Base-by-base conservation (phyloP, 345 rosid genomes). In the Bruguiera sexangula region DNA sequence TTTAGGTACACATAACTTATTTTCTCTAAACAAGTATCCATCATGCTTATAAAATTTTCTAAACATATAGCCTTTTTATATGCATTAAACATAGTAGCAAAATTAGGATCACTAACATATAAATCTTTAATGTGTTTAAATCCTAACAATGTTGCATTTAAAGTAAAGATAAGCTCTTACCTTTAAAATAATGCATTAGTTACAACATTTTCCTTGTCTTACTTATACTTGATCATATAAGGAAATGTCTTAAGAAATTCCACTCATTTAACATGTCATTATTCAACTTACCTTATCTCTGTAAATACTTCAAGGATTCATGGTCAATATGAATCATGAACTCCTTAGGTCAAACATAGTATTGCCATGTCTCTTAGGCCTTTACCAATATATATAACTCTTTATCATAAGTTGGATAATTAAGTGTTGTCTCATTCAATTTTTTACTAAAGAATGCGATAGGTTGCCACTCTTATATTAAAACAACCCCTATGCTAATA, bases 401-500 rank as follows among this genome's bases (percentile, higher is more conserved):
- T 0, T 69, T 69, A 37, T 69, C 66, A 69, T 69, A 58, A 36
- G 53, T 59, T 5, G 7, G 39, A 9, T 69, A 69, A 5, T 58
- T 69, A 6, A 59, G 5, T 6, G 20, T 5, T 39, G 37, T 13
- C 16, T 55, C 56, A 24, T 43, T 69, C 1, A 69, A 11, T 24
- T 69, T 69, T n/a, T 61, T 58, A 59, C 34, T 69, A 39, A 39
- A 36, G 58, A 56, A 60, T 29, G 22, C 36, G 0, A 59, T 43
- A 3, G 24, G 56, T 24, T 15, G 13, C 4, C 5, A 10, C 5
- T 58, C 31, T 58, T 10, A 8, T 30, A 58, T 58, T 16, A 58
- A 4, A 21, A 21, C 13, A 22, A 8, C 21, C 4, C 31, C 15
- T 15, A 58, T 58, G 8, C 7, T 16, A 31, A 58, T 24, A 3